Percentiles rank a stretch among this genome's conserved stretches.
These are phyloP conservation scores for Oryza officinalis DNA, from an alignment of 176 grass and related monocot species.

Conservation along the genomic window DNA sequence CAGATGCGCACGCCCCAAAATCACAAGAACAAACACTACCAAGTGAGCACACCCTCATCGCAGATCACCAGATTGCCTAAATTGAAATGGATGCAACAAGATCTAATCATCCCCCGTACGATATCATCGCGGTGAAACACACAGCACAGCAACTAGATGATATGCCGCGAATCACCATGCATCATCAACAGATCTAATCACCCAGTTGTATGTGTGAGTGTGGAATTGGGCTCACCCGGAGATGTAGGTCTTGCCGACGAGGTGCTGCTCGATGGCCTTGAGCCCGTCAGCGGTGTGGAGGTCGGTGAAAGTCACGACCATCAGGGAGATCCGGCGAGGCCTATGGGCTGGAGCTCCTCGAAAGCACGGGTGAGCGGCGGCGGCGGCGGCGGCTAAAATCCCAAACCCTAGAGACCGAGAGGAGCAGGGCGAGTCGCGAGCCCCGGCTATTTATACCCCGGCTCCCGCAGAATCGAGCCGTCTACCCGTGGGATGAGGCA, in stretches of 20 bases:
- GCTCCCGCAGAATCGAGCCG: background rate
- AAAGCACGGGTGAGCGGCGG: constrained; percentile 3
- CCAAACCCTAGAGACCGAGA: constrained; percentile 50
- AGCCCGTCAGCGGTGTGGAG: constrained; percentile 70
- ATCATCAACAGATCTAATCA: background rate
- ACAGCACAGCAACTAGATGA: background rate
- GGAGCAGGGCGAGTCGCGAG: background rate
- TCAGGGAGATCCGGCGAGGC: constrained; percentile 36
- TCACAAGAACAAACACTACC: too few species aligned
- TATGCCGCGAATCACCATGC: background rate
- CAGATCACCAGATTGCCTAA: background rate
- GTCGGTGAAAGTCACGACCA: constrained; percentile 79
- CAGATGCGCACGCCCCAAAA: too few species aligned
- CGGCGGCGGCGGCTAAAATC: constrained; percentile 39
- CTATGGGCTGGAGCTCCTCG: background rate
- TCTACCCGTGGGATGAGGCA: constrained; percentile 37
- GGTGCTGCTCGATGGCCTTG: constrained; percentile 66
- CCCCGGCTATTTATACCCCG: constrained; percentile 23
- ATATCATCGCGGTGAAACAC: background rate
- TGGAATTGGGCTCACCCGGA: constrained; percentile 49
- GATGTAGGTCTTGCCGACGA: constrained; percentile 76
- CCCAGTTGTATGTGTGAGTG: too few species aligned
- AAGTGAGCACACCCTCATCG: too few species aligned
- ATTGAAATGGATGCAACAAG: background rate
- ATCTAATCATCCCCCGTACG: background rate